phyloP scores from a whole-genome alignment of 176 grass and related monocot genomes.

The Oryza australiensis region DNA sequence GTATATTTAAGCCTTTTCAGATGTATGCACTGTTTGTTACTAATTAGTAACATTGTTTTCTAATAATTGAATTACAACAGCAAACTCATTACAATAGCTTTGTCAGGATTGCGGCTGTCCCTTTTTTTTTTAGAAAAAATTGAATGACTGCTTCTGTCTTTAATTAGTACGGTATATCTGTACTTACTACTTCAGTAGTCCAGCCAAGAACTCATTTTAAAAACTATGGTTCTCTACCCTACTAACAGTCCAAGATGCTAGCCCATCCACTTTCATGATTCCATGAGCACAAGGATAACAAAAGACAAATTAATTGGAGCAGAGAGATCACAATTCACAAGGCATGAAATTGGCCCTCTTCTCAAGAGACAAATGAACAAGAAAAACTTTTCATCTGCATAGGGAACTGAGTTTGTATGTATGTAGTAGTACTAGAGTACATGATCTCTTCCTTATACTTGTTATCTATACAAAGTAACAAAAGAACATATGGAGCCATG shows the following conservation, averaged over 20 bases:
- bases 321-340: constrained; percentile 30
- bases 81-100: neutral
- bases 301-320: constrained; percentile 30
- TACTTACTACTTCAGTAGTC: neutral
- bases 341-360: neutral
- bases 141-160: neutral
- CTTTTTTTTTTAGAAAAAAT: neutral
- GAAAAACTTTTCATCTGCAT: neutral
- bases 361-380: constrained; percentile 13
- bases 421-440: neutral
- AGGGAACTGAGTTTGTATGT: neutral
- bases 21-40: neutral
- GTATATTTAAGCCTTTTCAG: neutral
- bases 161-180: neutral
- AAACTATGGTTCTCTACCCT: neutral
- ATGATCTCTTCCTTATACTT: neutral
- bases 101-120: neutral
- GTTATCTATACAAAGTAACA: constrained; percentile 11
- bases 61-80: neutral
- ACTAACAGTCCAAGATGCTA: constrained; percentile 20
- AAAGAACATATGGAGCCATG: neutral
- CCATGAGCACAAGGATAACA: constrained; percentile 21
- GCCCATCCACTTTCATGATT: constrained; percentile 26
- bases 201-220: constrained; percentile 5
- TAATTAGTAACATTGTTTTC: neutral